Evolutionary conservation across 2,329 filamentous ascomycete genomes (phyloP), one percentile per base, ranked within the genome.

Genomic region (Trichophyton verrucosum): DNA sequence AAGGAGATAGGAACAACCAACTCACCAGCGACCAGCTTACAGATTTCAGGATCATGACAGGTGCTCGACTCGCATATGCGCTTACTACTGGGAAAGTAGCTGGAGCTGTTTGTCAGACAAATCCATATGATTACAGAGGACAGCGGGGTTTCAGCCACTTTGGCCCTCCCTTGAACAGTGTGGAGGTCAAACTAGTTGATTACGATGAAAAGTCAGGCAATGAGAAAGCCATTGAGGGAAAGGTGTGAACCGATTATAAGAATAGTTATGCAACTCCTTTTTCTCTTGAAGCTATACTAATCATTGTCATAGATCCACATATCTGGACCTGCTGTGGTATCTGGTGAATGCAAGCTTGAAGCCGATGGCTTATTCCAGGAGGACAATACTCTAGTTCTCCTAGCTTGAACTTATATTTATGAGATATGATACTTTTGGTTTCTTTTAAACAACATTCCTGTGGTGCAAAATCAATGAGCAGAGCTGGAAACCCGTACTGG

Each of bases 91-190:
- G 89, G 24, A 83, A 84, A 63, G 88, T 97, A n/a, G 92, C 91
- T 1, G 94, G 94, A 42, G 87, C 91, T 0, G 83, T 95, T n/a
- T 79, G 87, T 0, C 92, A 97, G 75, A 95, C 89, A 6, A 86
- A 89, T 63, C 81, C 91, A 44, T 95, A 89, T 70, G 92, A 97
- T 71, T 97, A 97, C 73, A 80, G 92, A 57, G 74, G 74, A 40
- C 72, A 74, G 17, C 64, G 65, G 11, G 74, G 74, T 51, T 75
- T 76, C 53, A 78, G 74, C 61, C 91, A 95, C 72, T 96, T 97
- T 69, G 94, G 94, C 2, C 80, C 87, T 8, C 91, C 92, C 1
- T 70, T 94, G 46, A 89, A 87, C 64, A 87, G 85, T 66, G 81
- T 92, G 0, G 92, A 97, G 76, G 72, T 96, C 44, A 82, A 88